A percentile compares a stretch with the other conserved stretches of the same genome.
phyloP scores from a whole-genome alignment of 1,284 basidiomycete genomes.

The Cutaneotrichosporon sp. region DNA sequence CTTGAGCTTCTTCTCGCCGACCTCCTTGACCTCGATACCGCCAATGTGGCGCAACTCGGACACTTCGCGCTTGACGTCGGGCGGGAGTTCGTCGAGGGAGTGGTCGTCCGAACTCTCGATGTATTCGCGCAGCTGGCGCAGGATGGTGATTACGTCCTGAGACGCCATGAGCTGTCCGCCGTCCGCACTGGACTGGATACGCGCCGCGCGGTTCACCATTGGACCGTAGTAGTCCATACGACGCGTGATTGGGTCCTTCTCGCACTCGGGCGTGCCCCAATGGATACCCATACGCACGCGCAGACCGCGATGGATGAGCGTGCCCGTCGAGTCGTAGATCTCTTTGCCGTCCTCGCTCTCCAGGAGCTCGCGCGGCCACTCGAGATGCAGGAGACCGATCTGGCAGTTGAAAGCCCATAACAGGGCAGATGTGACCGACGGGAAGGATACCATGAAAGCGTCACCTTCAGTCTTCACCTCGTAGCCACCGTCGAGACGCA shows the following conservation, averaged over 20 bases:
- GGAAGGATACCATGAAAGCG: conserved; percentile 98
- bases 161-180: conserved; percentile 96
- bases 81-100: conserved; percentile 37
- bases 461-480: conserved; percentile 99
- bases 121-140: conserved; percentile 53
- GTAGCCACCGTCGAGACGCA: conserved; percentile 91
- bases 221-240: conserved; percentile 98
- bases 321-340: conserved; percentile 64
- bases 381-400: conserved; percentile 71
- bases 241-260: conserved; percentile 85
- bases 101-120: conserved; percentile 53
- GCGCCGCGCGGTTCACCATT: conserved; percentile 85
- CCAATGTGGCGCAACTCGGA: conserved; percentile 60
- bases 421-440: conserved; percentile 75
- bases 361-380: conserved; percentile 92
- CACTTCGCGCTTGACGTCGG: conserved; percentile 45
- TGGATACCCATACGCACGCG: conserved; percentile 98
- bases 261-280: conserved; percentile 85
- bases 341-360: conserved; percentile 88
- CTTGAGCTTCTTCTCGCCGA: conserved; percentile 90
- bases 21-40: conserved; percentile 61
- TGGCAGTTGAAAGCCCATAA: conserved; percentile 92
- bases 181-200: conserved; percentile 76
- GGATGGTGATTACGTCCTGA: conserved; percentile 80
- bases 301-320: conserved; percentile 77